Evolutionary conservation across 495 filamentous ascomycete species (phyloP), one percentile per base, ranked within the genome.

Genomic region (Penicillium taxi): DNA sequence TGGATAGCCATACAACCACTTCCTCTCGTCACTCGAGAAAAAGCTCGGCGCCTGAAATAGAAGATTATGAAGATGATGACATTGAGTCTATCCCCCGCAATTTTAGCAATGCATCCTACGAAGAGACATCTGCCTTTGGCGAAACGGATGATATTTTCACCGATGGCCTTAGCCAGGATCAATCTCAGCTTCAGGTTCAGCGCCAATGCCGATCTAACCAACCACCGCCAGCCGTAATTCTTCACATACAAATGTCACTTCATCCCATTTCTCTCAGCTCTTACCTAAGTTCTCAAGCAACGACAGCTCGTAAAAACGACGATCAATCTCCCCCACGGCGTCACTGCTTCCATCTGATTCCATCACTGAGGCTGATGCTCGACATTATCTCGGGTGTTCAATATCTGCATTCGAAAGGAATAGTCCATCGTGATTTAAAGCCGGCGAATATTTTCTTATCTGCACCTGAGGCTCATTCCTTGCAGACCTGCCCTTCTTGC

Each of bases 401-500:
- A 31, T 81, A 84, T 47, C 58, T 84, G 8, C 81, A 85, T 39
- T 59, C 63, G 0, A 66, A 71, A 16, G 59, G 61, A 4, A 75
- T 85, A 41, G 75, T 75, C 2, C 81, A 86, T 48, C 65, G 81
- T 4, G 81, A 86, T 46, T 55, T 86, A 26, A 86, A 86, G 50
- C 81, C 80, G 0, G 81, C 81, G 11, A 86, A 85, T 35, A 74
- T 86, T 8, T 72, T 86, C 30, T 64, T 83, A 19, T 68, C 57
- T 9, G 39, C 46, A 14, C 50, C 57, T 0, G 64, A 68, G 19
- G 50, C 37, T 7, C 42, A 35, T 9, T 33, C 45, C 5, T 16
- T 42, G 23, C 42, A 59, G 2, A 50, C 26, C 8, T 69, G 66
- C 35, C 19, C 23, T 19, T 26, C 55, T 2, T 76, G 71, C 25